Evolutionary conservation across 2,329 filamentous ascomycete species (phyloP).

Genomic region (Arthrobotrys iridis): DNA sequence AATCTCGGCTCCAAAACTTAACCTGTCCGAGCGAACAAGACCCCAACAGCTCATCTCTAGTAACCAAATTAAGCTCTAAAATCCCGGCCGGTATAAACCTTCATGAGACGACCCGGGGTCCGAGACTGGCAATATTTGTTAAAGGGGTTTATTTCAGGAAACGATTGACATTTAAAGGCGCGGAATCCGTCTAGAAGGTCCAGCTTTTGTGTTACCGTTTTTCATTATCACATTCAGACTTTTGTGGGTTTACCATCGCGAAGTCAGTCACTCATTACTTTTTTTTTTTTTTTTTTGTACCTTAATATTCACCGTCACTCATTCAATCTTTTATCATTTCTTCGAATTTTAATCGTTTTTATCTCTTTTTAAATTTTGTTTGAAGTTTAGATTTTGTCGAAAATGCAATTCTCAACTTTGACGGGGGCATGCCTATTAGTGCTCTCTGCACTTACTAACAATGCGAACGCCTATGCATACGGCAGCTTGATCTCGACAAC

Average conservation of each 20-base stretch:
- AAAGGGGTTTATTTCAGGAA: background rate
- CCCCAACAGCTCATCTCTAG: background rate
- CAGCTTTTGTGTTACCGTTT: background rate
- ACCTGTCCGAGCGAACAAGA: conserved; percentile 15
- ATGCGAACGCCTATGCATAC: conserved; percentile 6
- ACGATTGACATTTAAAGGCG: conserved; percentile 27
- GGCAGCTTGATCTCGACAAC: background rate
- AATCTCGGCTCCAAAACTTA: conserved; percentile 43
- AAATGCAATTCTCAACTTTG: conserved; percentile 33
- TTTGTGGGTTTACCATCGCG: conserved; percentile 29
- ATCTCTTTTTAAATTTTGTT: conserved; percentile 5
- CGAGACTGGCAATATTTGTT: background rate
- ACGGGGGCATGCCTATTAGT: conserved; percentile 20
- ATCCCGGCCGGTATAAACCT: conserved; percentile 27
- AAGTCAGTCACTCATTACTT: conserved; percentile 40
- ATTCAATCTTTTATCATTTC: conserved; percentile 26
- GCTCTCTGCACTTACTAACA: conserved; percentile 19
- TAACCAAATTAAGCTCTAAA: conserved; percentile 19
- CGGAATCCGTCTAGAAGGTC: background rate
- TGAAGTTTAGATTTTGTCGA: background rate
- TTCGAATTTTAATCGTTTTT: conserved; percentile 5
- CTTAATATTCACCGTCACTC: conserved; percentile 38
- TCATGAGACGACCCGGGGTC: conserved; percentile 11
- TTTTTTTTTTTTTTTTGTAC: conserved; percentile 21
- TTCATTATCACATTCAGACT: conserved; percentile 27